phyloP scores from a whole-genome alignment of 2,329 filamentous ascomycete genomes.

The Fusarium sarcochroum region DNA sequence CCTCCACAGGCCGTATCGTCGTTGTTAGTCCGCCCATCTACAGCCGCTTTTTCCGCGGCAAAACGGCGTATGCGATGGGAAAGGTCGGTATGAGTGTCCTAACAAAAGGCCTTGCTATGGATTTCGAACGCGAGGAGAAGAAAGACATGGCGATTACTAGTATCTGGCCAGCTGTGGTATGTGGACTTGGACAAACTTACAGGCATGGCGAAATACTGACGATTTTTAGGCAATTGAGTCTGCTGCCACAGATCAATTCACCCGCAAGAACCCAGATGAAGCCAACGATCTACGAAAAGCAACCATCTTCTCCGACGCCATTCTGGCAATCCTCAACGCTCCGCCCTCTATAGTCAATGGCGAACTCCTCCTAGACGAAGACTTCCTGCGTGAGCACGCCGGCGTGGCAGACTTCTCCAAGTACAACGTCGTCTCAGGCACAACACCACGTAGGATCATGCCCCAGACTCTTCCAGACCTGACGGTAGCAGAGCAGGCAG shows the following conservation, averaged over 20 bases:
- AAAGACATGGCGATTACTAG: slow-evolving; percentile 81
- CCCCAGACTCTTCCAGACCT: slow-evolving; percentile 77
- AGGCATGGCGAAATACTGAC: background rate
- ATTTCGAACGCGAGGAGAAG: slow-evolving; percentile 77
- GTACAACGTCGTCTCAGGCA: slow-evolving; percentile 77
- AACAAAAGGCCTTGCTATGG: slow-evolving; percentile 86
- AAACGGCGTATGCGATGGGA: slow-evolving; percentile 85
- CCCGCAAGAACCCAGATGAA: slow-evolving; percentile 59
- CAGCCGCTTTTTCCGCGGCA: slow-evolving; percentile 85
- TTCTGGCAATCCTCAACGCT: slow-evolving; percentile 77
- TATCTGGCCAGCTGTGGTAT: slow-evolving; percentile 83
- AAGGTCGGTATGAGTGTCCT: slow-evolving; percentile 88
- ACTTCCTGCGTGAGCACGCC: slow-evolving; percentile 77
- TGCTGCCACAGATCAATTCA: slow-evolving; percentile 75
- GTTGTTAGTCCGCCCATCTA: slow-evolving; percentile 90
- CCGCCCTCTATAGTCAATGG: slow-evolving; percentile 77
- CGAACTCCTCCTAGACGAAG: slow-evolving; percentile 80
- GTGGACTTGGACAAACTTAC: slow-evolving; percentile 43
- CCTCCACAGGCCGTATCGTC: slow-evolving; percentile 73
- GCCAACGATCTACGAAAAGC: slow-evolving; percentile 75
- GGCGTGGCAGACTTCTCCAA: slow-evolving; percentile 79
- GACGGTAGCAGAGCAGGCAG: slow-evolving; percentile 81
- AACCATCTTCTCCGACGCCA: slow-evolving; percentile 84
- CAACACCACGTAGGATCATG: slow-evolving; percentile 81
- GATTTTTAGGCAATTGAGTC: slow-evolving; percentile 74